Evolutionary conservation across 164 flowering plant species (phyloP), one percentile per base, ranked within the genome.

Genomic region (Buxus sempervirens): DNA sequence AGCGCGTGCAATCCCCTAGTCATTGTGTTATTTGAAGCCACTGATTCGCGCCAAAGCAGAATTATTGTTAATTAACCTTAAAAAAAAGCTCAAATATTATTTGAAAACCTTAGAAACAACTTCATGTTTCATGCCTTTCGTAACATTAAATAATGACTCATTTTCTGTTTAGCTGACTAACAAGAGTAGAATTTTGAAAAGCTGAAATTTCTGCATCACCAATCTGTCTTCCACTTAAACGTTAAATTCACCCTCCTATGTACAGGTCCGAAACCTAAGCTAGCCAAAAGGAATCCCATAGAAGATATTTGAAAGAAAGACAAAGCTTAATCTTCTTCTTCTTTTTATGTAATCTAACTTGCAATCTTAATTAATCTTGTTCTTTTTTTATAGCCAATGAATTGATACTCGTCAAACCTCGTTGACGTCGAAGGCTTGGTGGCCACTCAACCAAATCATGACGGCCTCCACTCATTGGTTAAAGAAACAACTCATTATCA

Each of bases 181-280:
- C n/a, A n/a, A n/a, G n/a, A n/a, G n/a, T n/a, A n/a, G n/a, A n/a
- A n/a, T n/a, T n/a, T n/a, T n/a, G n/a, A n/a, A n/a, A n/a, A n/a
- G 58, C 28, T 64, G 25, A 41, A 41, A 41, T 45, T 51, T 19
- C 10, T 4, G 16, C 27, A 28, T 60, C 63, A 3, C 21, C 51
- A 7, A 20, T 10, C 15, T 64, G 22, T 26, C 42, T 26, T 54
- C 28, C 26, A 10, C 53, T 53, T 53, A n/a, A 23, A 55, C 8
- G 70, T 58, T 58, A 64, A 64, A 63, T 26, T 53, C 67, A 64
- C 53, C 67, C 67, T 64, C 25, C 67, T n/a, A 51, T 28, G 51
- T 53, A 51, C 58, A 23, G 26, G 57, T n/a, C 27, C 61, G 54
- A 53, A 23, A 26, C 69, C 53, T n/a, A n/a, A n/a, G n/a, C n/a